Base-by-base conservation (phyloP, 116 monocot genomes). In the Dioscorea cayenensis region DNA sequence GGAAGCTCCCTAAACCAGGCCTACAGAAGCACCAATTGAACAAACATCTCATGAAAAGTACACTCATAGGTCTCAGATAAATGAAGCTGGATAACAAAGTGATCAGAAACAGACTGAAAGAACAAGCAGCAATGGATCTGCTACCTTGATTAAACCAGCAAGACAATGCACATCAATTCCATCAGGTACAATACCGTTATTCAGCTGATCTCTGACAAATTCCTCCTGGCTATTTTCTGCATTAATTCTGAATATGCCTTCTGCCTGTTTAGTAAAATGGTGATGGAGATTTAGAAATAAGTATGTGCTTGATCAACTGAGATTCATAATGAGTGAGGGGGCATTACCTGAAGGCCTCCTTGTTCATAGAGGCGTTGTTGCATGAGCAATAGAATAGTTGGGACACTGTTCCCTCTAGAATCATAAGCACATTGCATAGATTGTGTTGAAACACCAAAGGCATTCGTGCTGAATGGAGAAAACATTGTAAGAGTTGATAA, bases 1-100 rank as follows among this genome's bases (percentile, higher is more conserved):
- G 92, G 92, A 55, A 92, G 80, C 79, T 92, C 92, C 71, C 92
- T 86, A 66, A 92, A 92, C 92, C 92, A 89, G 60, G 89, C 89
- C 92, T 92, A 64, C 28, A 64, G 36, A 83, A 67, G 70, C 38
- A 50, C n/a, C 49, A 60, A 28, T 16, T 55, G 55, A n/a, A 43
- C 8, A 43, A 43, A 43, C 0, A 3, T 43, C 43, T 43, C 43
- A 9, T 43, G n/a, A 9, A 9, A 5, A 38, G 38, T 38, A 9
- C n/a, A n/a, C n/a, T n/a, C n/a, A n/a, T n/a, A n/a, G n/a, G n/a
- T n/a, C n/a, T n/a, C n/a, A n/a, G 1, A 29, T 29, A 29, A 29
- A 29, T 1, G 29, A 29, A 43, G 43, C 2, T 1, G 43, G 3
- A 43, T 43, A 29, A 11, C 43, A 43, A 43, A 6, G 6, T 43